Evolutionary conservation across 2,329 filamentous ascomycete species (phyloP), one percentile per base, ranked within the genome.

Genomic region (Stylonectria norvegica): DNA sequence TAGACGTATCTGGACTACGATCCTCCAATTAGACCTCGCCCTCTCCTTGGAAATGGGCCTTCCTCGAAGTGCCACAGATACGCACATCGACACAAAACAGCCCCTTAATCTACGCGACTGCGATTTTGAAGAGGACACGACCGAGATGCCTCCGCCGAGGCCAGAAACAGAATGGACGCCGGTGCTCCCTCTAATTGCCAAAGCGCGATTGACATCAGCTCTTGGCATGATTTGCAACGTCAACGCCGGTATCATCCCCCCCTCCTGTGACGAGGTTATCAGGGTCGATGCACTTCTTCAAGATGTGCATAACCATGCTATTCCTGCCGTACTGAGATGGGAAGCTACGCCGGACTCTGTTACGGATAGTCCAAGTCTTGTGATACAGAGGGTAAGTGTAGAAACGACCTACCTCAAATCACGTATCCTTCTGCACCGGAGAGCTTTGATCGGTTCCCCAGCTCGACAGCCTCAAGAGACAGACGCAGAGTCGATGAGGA

Each of bases 21-120:
- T 69, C 5, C 56, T 66, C 15, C 76, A 81, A 53, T 67, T 82
- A 22, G 82, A 85, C 55, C 60, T 81, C 5, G 59, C 83, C 7
- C 76, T 80, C 15, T 75, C 78, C 4, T 82, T 82, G 53, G 78
- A 85, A 55, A 70, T 83, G 34, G 81, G 81, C 2, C 64, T 86
- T 14, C 48, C 43, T 12, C 38, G 43, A 20, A 18, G 15, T 30
- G 15, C 40, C 38, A 29, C 30, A 16, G 23, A 32, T 23, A 22
- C 35, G 5, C 43, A 49, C 11, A 36, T 36, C 8, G 46, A 49
- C 4, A 47, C 46, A 11, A 28, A 28, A 20, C 11, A 40, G 18
- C 43, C 46, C 5, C 23, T 19, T 5, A 50, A 50, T 11, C 14
- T 49, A 7, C 17, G 36, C 2, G 46, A 50, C 18, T 20, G 35